Evolutionary conservation across 2,329 filamentous ascomycete species (phyloP).

Genomic region (Colletotrichum caudatum): DNA sequence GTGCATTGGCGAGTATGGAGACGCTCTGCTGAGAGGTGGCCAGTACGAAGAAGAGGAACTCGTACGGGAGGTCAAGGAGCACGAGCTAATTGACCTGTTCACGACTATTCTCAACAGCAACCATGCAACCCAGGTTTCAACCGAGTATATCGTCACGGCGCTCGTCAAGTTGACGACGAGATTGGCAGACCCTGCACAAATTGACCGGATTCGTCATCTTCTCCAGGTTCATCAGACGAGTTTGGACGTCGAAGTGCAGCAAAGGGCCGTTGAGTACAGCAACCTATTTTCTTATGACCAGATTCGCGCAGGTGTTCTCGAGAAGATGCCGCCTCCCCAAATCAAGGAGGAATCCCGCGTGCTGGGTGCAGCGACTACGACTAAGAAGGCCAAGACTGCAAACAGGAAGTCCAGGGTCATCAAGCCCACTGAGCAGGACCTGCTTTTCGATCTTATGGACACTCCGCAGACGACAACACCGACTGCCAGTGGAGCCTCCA

Average conservation of each 20-base stretch:
- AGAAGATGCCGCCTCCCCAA: conserved; percentile 97
- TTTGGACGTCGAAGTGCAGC: conserved; percentile 94
- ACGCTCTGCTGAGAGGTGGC: conserved; percentile 87
- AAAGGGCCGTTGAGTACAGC: conserved; percentile 93
- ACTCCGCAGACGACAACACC: conserved; percentile 67
- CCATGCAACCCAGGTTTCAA: conserved; percentile 90
- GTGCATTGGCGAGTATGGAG: conserved; percentile 98
- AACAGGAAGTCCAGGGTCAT: conserved; percentile 81
- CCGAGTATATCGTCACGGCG: conserved; percentile 95
- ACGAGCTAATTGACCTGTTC: conserved; percentile 93
- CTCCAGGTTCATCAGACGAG: conserved; percentile 84
- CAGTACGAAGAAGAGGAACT: conserved; percentile 96
- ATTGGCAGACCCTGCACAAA: conserved; percentile 83
- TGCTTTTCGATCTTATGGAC: conserved; percentile 92
- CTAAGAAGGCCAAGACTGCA: conserved; percentile 73
- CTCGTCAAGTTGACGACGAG: conserved; percentile 95
- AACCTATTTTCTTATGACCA: conserved; percentile 94
- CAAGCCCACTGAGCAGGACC: conserved; percentile 90
- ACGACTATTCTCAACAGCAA: conserved; percentile 92
- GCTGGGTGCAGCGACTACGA: conserved; percentile 77
- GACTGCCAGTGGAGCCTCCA: conserved; percentile 69
- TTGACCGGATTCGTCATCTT: conserved; percentile 85
- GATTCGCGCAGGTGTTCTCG: conserved; percentile 88
- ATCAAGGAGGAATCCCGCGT: conserved; percentile 96
- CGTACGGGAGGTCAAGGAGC: conserved; percentile 83